Percentiles rank a stretch among this genome's conserved stretches.
phyloP scores from a whole-genome alignment of 2,329 filamentous ascomycete species.

The Calonectria pteridis region DNA sequence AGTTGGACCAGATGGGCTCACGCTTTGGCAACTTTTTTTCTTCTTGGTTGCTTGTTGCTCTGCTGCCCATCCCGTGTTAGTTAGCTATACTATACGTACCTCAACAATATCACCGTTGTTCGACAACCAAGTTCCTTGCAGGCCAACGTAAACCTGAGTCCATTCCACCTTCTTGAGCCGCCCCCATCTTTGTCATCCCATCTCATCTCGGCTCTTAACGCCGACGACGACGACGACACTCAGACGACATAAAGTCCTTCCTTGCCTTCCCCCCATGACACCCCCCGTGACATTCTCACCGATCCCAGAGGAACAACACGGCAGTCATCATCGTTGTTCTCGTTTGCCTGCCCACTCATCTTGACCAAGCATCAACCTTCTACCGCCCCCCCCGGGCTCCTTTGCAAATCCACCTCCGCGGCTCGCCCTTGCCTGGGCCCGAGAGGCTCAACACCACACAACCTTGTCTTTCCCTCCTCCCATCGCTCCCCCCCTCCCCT shows the following conservation, averaged over 20 bases:
- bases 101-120: neutral
- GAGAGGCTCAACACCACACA: conserved; percentile 21
- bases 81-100: neutral
- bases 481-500: neutral
- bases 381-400: neutral
- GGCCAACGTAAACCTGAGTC: neutral
- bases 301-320: neutral
- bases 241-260: neutral
- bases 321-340: neutral
- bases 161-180: neutral
- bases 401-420: conserved; percentile 10
- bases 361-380: neutral
- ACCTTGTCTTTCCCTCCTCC: neutral
- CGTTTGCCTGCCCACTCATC: neutral
- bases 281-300: neutral
- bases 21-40: neutral
- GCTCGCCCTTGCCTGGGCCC: conserved; percentile 11
- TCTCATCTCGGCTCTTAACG: neutral
- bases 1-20: neutral
- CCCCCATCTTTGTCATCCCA: neutral
- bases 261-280: neutral
- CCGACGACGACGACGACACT: neutral
- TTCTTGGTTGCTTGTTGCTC: no score
- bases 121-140: conserved; percentile 14
- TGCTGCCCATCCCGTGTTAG: neutral